Base-by-base conservation (phyloP, 1,139 yeast species). In the Pichia norvegensis region DNA sequence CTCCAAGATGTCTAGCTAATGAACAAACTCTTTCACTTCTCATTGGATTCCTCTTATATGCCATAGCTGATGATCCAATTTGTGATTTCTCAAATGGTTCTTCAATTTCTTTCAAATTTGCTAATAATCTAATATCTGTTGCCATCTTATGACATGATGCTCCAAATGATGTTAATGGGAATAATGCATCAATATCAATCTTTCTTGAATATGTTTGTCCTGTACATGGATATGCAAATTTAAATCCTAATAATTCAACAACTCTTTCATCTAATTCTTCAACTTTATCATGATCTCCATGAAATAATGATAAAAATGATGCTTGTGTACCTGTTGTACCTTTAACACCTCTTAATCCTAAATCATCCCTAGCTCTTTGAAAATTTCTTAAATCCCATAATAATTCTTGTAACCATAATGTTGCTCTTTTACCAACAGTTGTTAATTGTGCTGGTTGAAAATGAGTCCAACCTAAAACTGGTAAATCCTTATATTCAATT, bases 321-420 rank as follows among this genome's bases (percentile, higher is more conserved):
- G 86, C 98, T 70, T 92, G 99, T 42, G 99, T 92, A 67, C 99
- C 99, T 42, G 99, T 92, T 49, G 99, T 92, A 63, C 99, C 99
- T 73, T 92, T 92, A 57, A 90, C 98, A 64, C 99, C 99, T 69
- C 99, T 82, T 60, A 92, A 76, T 40, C 98, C 98, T 56, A 92
- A 69, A 66, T 92, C 98, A 63, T 92, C 85, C 72, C 98, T 82
- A 46, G 97, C 97, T 68, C 99, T 84, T 57, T 78, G 83, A 70
- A 92, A 78, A 72, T 94, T 94, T 72, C 98, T 80, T 67, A 92
- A 78, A 70, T 92, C 99, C 98, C 98, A 92, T 61, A 92, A 74
- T 59, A 94, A 74, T 68, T 92, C 99, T 73, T 92, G 99, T 59
- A 94, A 74, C 98, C 98, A 92, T 62, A 92, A 74, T 42, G 97